Percentiles rank a stretch among this genome's conserved stretches.
Evolutionary conservation across 495 filamentous ascomycete genomes (phyloP).

Genomic region (Penicillium odoratum): DNA sequence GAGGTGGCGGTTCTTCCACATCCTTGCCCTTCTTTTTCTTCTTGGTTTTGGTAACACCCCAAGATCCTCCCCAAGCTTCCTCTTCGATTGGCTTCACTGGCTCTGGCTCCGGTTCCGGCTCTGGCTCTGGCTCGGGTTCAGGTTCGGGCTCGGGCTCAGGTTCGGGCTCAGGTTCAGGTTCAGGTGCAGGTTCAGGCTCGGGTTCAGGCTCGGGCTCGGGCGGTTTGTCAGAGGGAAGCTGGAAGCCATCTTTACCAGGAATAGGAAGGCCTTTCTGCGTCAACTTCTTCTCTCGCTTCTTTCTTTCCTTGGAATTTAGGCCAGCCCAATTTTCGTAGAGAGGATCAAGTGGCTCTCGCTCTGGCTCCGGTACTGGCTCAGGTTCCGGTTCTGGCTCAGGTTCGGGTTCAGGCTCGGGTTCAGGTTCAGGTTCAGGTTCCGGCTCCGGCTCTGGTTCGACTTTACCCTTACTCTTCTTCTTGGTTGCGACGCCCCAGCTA

Average conservation of each 20-base stretch:
- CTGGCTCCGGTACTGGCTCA: slow-evolving; percentile 29
- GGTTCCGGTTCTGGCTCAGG: slow-evolving; percentile 32
- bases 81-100: slow-evolving; percentile 26
- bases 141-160: slow-evolving; percentile 16
- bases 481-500: slow-evolving; percentile 23
- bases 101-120: slow-evolving; percentile 34
- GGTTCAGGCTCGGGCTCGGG: slow-evolving; percentile 13
- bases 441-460: slow-evolving; percentile 27
- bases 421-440: slow-evolving; percentile 29
- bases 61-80: slow-evolving; percentile 39
- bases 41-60: slow-evolving; percentile 41
- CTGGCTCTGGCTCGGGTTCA: slow-evolving; percentile 35
- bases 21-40: slow-evolving; percentile 49
- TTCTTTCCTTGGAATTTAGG: slow-evolving; percentile 41
- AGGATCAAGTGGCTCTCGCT: slow-evolving; percentile 32
- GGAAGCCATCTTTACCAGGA: slow-evolving; percentile 31
- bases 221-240: slow-evolving; percentile 25
- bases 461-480: slow-evolving; percentile 33
- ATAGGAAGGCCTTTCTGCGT: slow-evolving; percentile 26
- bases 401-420: slow-evolving; percentile 29
- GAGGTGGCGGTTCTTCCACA: slow-evolving; percentile 40
- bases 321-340: slow-evolving; percentile 38
- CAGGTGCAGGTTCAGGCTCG: not conserved
- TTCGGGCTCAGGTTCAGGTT: slow-evolving; percentile 22
- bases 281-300: slow-evolving; percentile 40